Evolutionary conservation across 495 filamentous ascomycete species (phyloP), one percentile per base, ranked within the genome.

Genomic region (Xanthoparmelia taractica): DNA sequence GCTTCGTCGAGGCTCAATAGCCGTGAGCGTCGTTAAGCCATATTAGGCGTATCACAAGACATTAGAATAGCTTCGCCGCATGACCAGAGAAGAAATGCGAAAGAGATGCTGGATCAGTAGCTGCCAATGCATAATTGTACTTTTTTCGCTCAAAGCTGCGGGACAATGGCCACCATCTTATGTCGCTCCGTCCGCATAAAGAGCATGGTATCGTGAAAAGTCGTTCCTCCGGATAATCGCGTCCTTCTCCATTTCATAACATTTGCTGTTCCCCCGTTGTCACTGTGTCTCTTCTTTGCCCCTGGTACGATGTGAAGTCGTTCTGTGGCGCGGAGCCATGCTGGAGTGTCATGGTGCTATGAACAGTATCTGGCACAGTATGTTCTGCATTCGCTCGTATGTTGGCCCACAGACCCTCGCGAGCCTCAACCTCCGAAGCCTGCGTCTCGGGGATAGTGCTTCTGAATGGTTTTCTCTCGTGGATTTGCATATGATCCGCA

Each of bases 361-460:
- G 62, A 54, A 50, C 20, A 12, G 58, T 67, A 10, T 64, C 57
- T 41, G 59, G n/a, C 50, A 37, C 60, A 18, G 31, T n/a, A n/a
- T 11, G 50, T 40, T 38, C 64, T 25, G 64, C 64, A 37, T 68
- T 60, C 40, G 58, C 64, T 43, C 56, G 60, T 57, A 66, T 66
- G 4, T 40, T 41, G n/a, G 48, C 54, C 1, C 64, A 40, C 34
- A 66, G 41, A 15, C 52, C 62, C 45, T 56, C 67, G 36, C n/a
- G 45, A 8, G 54, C 7, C 25, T 52, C 41, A 48, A 50, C 43
- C 40, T 58, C 64, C 15, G 59, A 63, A 13, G 34, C 43, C 43
- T 67, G 66, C 12, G 62, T 65, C 27, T 65, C 62, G n/a, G 66
- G 58, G 23, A 67, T 61, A 25, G 63, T 61, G 52, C 58, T 67